Evolutionary conservation across 768 basidiomycete genomes (phyloP).

Genomic region (Suillus variegatus): DNA sequence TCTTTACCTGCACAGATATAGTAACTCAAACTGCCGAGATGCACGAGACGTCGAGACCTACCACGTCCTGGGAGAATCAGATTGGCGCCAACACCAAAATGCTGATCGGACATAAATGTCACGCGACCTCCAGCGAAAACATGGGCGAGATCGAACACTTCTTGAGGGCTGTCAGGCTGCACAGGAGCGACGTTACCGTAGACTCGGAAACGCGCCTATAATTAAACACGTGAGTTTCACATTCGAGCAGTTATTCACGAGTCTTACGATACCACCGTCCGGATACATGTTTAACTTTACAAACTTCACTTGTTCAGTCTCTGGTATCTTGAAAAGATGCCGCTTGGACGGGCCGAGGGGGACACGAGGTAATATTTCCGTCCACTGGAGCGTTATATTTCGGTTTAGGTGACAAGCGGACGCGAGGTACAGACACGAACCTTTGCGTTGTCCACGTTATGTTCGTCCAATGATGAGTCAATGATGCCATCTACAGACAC

Average conservation of each 20-base stretch:
- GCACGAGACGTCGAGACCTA: slow-evolving; percentile 16
- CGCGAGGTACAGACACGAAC: slow-evolving; percentile 39
- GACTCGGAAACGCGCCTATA: slow-evolving; percentile 86
- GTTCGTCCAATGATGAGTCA: slow-evolving; percentile 42
- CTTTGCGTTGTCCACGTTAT: slow-evolving; percentile 49
- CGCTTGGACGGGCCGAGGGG: slow-evolving; percentile 81
- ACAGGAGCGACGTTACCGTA: slow-evolving; percentile 80
- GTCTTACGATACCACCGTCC: slow-evolving; percentile 88
- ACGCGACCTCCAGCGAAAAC: slow-evolving; percentile 89
- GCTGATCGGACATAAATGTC: slow-evolving; percentile 87
- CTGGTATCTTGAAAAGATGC: slow-evolving; percentile 80
- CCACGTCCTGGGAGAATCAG: slow-evolving; percentile 90
- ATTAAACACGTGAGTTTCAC: slow-evolving; percentile 26
- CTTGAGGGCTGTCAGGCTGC: slow-evolving; percentile 48
- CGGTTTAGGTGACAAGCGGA: neutral
- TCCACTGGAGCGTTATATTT: slow-evolving; percentile 59
- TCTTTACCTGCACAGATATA: slow-evolving; percentile 55
- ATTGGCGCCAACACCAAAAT: slow-evolving; percentile 92
- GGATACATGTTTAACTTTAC: slow-evolving; percentile 96
- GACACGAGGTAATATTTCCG: slow-evolving; percentile 72
- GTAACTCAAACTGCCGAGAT: neutral
- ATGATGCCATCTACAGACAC: slow-evolving; percentile 71
- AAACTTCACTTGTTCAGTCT: slow-evolving; percentile 59
- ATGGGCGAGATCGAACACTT: slow-evolving; percentile 82
- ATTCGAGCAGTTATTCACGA: no score